Percentiles rank a stretch among this genome's conserved stretches.
Conservation (phyloP, 805 yeast genomes). For the Saccharomycopsis schoenii region DNA sequence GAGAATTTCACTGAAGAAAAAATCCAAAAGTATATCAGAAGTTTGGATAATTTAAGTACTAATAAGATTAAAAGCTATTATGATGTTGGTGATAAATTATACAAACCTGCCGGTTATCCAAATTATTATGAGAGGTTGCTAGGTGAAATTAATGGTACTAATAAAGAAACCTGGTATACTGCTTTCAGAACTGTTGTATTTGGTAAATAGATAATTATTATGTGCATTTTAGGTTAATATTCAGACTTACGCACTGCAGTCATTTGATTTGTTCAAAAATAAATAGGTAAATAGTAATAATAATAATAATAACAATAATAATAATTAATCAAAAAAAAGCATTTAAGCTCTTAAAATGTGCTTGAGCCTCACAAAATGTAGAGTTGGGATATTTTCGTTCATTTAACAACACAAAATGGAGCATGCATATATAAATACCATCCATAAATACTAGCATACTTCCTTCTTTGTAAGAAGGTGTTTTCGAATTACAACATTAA, state of each 20-base stretch:
- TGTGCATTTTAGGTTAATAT: no score
- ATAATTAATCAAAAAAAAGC: no score
- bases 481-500: neutral
- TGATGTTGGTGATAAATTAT: constrained; percentile 52
- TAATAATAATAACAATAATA: no score
- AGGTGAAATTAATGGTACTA: constrained; percentile 61
- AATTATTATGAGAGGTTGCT: constrained; percentile 62
- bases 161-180: constrained; percentile 51
- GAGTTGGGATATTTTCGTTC: no score
- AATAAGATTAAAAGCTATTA: constrained; percentile 37
- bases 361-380: no score
- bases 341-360: no score
- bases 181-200: constrained; percentile 69
- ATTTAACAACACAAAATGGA: no score
- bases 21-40: constrained; percentile 42
- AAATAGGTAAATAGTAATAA: no score
- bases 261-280: no score
- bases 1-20: constrained; percentile 35
- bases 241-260: no score
- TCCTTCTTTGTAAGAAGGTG: neutral
- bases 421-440: neutral
- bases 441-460: no score
- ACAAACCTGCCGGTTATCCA: constrained; percentile 80
- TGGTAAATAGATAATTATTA: constrained; percentile 40
- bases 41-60: constrained; percentile 14